These are phyloP conservation scores for Trichocomaceae sp. DNA, from an alignment of 2,329 filamentous ascomycete species.

Conservation along the genomic window DNA sequence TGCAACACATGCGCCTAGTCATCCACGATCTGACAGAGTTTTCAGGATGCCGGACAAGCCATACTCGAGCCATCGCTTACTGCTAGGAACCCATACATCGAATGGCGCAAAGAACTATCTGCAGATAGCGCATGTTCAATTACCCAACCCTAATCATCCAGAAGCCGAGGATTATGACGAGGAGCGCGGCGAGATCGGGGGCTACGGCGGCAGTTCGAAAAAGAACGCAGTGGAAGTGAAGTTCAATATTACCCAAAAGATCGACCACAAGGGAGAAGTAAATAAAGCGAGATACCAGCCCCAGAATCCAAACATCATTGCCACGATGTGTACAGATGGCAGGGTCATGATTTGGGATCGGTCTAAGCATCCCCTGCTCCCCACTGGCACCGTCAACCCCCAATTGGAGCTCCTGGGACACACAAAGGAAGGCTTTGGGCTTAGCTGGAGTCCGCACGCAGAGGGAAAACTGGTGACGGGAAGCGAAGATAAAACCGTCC, in stretches of 20 bases:
- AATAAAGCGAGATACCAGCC: constrained; percentile 98
- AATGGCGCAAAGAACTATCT: constrained; percentile 81
- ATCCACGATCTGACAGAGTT: constrained; percentile 9
- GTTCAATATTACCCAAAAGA: constrained; percentile 90
- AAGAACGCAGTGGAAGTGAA: constrained; percentile 66
- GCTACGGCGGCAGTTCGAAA: constrained; percentile 67
- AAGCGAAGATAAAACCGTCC: constrained; percentile 85
- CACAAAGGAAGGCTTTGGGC: constrained; percentile 79
- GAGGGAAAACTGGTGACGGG: constrained; percentile 80
- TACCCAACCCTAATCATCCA: constrained; percentile 67
- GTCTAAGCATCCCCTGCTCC: constrained; percentile 80
- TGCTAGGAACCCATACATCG: constrained; percentile 92
- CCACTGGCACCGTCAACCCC: constrained; percentile 66
- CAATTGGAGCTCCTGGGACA: constrained; percentile 84
- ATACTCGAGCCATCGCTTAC: constrained; percentile 76
- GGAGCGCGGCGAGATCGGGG: constrained; percentile 84
- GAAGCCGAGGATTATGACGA: constrained; percentile 85
- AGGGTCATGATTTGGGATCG: constrained; percentile 90
- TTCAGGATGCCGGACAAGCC: constrained; percentile 70
- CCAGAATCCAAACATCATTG: constrained; percentile 94
- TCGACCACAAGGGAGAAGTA: constrained; percentile 92
- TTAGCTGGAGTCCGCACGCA: constrained; percentile 84
- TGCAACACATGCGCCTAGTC: neutral
- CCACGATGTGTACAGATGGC: constrained; percentile 82
- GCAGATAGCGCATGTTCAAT: constrained; percentile 88